phyloP scores from a whole-genome alignment of 768 basidiomycete genomes.

The Russula olivacea region DNA sequence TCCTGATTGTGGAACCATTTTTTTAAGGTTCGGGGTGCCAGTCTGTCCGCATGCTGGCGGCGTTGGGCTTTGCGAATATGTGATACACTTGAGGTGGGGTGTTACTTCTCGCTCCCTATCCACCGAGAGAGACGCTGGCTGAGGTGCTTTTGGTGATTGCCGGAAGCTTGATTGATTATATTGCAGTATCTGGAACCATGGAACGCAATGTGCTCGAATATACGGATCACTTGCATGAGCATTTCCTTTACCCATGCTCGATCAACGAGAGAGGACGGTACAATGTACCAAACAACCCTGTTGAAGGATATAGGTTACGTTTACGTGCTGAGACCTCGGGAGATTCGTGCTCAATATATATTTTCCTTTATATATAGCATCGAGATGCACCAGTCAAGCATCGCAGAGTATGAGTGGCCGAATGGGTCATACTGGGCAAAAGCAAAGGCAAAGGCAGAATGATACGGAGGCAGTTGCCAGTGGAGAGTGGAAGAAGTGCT shows the following conservation, averaged over 20 bases:
- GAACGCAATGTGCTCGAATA: conserved; percentile 91
- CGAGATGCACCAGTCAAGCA: conserved; percentile 78
- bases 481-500: not conserved
- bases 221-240: conserved; percentile 89
- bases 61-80: conserved; percentile 89
- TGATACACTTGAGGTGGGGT: conserved; percentile 66
- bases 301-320: conserved; percentile 72
- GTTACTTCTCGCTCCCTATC: not conserved
- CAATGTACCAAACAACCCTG: conserved; percentile 70
- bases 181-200: conserved; percentile 85
- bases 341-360: not conserved
- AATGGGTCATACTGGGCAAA: conserved; percentile 74
- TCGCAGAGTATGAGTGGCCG: conserved; percentile 82
- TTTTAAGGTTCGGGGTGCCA: conserved; percentile 63
- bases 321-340: not conserved
- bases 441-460: conserved; percentile 11
- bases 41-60: conserved; percentile 95
- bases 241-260: conserved; percentile 83
- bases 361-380: conserved; percentile 47
- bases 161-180: conserved; percentile 82
- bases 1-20: conserved; percentile 4
- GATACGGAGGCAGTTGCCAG: not conserved
- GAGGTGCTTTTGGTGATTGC: not conserved
- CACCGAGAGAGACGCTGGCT: not conserved
- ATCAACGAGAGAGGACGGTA: conserved; percentile 84